Evolutionary conservation across 2,329 filamentous ascomycete genomes (phyloP).

Genomic region (Penicillium brasilianum): DNA sequence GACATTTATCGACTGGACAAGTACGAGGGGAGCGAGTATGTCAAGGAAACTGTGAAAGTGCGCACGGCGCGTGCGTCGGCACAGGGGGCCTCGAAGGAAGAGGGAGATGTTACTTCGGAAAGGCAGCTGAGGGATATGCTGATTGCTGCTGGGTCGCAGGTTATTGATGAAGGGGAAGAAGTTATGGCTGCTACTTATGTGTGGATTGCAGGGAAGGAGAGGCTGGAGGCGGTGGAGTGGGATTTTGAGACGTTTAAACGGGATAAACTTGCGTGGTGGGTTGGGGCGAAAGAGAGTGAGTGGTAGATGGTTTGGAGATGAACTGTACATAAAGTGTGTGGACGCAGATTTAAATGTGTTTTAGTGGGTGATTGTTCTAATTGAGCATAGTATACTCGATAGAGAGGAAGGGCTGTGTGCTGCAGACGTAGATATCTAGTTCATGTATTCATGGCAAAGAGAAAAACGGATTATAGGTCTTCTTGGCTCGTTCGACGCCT

Average conservation of each 20-base stretch:
- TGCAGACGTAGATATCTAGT: conserved; percentile 29
- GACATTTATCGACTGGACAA: conserved; percentile 77
- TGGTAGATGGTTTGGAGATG: conserved; percentile 34
- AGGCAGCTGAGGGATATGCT: conserved; percentile 46
- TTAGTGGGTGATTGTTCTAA: neutral
- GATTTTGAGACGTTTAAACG: conserved; percentile 81
- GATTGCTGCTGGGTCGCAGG: conserved; percentile 58
- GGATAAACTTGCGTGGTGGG: conserved; percentile 72
- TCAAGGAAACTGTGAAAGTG: conserved; percentile 56
- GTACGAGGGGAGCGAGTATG: conserved; percentile 82
- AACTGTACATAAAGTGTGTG: neutral
- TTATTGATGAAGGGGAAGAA: conserved; percentile 51
- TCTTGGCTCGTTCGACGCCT: conserved; percentile 8
- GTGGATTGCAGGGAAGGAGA: conserved; percentile 54
- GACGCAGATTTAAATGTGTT: neutral
- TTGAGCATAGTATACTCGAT: neutral
- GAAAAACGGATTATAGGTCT: neutral
- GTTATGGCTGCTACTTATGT: conserved; percentile 69
- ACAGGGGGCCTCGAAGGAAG: conserved; percentile 24
- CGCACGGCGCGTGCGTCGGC: conserved; percentile 41
- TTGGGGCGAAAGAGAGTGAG: conserved; percentile 53
- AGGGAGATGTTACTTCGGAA: conserved; percentile 33
- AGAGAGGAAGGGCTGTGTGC: neutral
- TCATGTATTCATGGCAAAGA: conserved; percentile 21
- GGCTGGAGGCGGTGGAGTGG: conserved; percentile 79